Percentiles rank a stretch among this genome's conserved stretches.
Conservation (phyloP, 257 asterid genomes). For the Perilla frutescens region DNA sequence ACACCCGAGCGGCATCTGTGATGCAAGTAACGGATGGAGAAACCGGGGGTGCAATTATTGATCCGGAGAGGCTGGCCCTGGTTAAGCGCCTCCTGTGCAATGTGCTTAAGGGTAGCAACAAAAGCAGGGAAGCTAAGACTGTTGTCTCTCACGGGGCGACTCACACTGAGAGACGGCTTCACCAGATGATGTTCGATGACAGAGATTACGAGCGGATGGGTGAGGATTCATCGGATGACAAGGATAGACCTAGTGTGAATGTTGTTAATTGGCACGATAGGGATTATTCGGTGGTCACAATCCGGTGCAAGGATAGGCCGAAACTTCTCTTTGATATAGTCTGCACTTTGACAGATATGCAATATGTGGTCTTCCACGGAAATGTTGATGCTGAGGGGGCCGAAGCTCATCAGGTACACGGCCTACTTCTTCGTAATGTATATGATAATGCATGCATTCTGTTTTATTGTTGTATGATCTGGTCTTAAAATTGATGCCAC, state of each 20-base stretch:
- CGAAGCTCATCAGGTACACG: slow-evolving; percentile 82
- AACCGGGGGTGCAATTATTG: slow-evolving; percentile 64
- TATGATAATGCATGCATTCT: background rate
- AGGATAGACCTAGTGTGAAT: slow-evolving; percentile 74
- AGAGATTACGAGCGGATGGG: slow-evolving; percentile 74
- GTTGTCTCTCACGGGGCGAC: slow-evolving; percentile 69
- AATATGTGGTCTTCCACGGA: slow-evolving; percentile 94
- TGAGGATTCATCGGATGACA: slow-evolving; percentile 47
- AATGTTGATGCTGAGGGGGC: slow-evolving; percentile 79
- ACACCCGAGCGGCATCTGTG: slow-evolving; percentile 95
- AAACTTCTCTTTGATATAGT: slow-evolving; percentile 86
- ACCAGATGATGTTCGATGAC: slow-evolving; percentile 95
- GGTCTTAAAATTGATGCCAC: background rate
- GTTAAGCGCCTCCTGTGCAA: slow-evolving; percentile 73
- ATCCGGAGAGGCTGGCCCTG: slow-evolving; percentile 63
- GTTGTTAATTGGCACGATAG: slow-evolving; percentile 92
- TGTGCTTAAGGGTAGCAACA: slow-evolving; percentile 84
- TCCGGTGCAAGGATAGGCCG: slow-evolving; percentile 90
- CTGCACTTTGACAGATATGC: slow-evolving; percentile 95
- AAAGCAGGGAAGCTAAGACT: slow-evolving; percentile 76
- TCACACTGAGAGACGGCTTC: slow-evolving; percentile 87
- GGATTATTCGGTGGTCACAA: slow-evolving; percentile 87
- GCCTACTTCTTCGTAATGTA: background rate
- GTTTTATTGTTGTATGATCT: background rate
- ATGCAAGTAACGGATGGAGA: slow-evolving; percentile 88